These are phyloP conservation scores for Tulasnella sp. DNA, from an alignment of 768 basidiomycete genomes.

Conservation along the genomic window DNA sequence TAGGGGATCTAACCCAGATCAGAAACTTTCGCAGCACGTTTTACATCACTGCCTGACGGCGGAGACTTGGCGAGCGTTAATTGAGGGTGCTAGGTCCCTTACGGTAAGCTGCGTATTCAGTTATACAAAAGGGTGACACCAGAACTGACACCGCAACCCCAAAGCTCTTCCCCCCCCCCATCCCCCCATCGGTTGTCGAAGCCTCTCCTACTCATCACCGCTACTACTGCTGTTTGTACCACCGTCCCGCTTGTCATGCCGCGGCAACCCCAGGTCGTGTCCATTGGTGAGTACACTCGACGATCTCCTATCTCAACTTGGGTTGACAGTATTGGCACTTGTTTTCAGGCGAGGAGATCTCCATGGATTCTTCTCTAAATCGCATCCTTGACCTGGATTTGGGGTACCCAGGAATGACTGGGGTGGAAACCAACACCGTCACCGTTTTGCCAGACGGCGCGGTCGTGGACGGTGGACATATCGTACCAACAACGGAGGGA, in stretches of 20 bases:
- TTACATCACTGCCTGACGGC: neutral
- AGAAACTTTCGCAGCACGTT: neutral
- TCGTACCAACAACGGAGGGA: neutral
- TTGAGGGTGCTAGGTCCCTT: neutral
- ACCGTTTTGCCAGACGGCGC: neutral
- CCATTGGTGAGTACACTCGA: neutral
- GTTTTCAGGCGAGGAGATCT: neutral
- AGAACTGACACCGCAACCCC: neutral
- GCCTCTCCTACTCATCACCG: neutral
- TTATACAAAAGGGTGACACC: neutral
- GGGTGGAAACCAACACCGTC: neutral
- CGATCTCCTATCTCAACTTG: neutral
- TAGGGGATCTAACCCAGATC: neutral
- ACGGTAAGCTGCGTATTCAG: neutral
- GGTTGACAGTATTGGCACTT: neutral
- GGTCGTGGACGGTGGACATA: neutral
- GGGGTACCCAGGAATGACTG: neutral
- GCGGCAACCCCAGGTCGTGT: neutral
- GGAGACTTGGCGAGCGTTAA: conserved; percentile 2
- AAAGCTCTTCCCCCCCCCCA: neutral
- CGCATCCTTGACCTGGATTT: neutral
- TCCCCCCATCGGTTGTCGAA: neutral
- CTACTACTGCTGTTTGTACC: neutral
- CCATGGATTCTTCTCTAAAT: neutral
- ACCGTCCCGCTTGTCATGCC: neutral